phyloP scores from a whole-genome alignment of 2,329 filamentous ascomycete species.

The Tolypocladium amazonense region DNA sequence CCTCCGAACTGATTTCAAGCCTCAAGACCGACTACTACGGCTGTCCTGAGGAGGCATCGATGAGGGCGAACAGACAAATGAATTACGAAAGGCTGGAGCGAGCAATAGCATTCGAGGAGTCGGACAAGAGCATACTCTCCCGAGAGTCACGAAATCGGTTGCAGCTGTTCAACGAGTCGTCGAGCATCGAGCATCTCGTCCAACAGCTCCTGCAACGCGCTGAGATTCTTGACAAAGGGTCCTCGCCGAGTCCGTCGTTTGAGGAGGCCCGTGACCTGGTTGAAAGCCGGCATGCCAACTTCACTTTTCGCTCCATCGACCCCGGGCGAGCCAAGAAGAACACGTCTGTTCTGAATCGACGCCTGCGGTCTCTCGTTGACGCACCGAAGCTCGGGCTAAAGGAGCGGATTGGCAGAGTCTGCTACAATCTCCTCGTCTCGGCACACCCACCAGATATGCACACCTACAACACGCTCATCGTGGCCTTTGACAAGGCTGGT shows the following conservation, averaged over 20 bases:
- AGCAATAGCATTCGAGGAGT: slow-evolving; percentile 17
- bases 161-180: slow-evolving; percentile 17
- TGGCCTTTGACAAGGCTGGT: slow-evolving; percentile 47
- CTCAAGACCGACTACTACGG: slow-evolving; percentile 19
- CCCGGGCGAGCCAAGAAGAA: slow-evolving; percentile 13
- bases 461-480: slow-evolving; percentile 61
- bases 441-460: slow-evolving; percentile 51
- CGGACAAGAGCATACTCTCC: slow-evolving; percentile 6
- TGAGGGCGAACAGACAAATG: slow-evolving; percentile 11
- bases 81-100: slow-evolving; percentile 20
- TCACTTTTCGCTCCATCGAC: slow-evolving; percentile 18
- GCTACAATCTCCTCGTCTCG: slow-evolving; percentile 57
- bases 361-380: slow-evolving; percentile 17
- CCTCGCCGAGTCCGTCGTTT: slow-evolving; percentile 14
- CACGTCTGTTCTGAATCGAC: slow-evolving; percentile 16
- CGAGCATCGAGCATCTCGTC: slow-evolving; percentile 16
- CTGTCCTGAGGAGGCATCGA: slow-evolving; percentile 9
- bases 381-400: slow-evolving; percentile 13
- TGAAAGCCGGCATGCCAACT: slow-evolving; percentile 7
- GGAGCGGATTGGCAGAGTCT: slow-evolving; percentile 31
- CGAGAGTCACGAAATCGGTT: slow-evolving; percentile 12
- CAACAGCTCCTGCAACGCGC: slow-evolving; percentile 18
- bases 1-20: slow-evolving; percentile 14
- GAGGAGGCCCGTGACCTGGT: slow-evolving; percentile 16
- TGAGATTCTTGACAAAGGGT: slow-evolving; percentile 9